These are phyloP conservation scores for Backusella psychrophila DNA, from an alignment of 192 early-diverging fungal genomes.

Conservation along the genomic window DNA sequence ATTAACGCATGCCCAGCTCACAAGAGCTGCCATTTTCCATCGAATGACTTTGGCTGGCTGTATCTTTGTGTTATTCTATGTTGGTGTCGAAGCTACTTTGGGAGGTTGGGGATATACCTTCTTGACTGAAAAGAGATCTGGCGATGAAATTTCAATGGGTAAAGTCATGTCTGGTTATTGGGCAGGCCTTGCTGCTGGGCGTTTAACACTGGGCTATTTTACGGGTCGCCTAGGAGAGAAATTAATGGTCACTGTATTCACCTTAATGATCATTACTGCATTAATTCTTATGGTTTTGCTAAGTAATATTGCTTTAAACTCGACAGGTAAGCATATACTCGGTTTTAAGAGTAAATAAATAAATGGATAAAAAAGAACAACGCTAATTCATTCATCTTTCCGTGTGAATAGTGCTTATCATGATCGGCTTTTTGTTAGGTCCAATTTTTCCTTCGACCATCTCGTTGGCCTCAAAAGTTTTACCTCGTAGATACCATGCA, in stretches of 20 bases:
- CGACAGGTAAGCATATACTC: neutral
- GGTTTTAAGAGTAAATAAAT: neutral
- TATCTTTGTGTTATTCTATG: slow-evolving; percentile 30
- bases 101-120: slow-evolving; percentile 35
- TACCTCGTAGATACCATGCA: slow-evolving; percentile 21
- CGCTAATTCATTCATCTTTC: neutral
- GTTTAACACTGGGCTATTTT: slow-evolving; percentile 30
- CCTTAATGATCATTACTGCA: neutral
- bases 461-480: slow-evolving; percentile 21
- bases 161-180: slow-evolving; percentile 33
- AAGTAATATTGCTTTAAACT: slow-evolving; percentile 10
- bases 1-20: neutral
- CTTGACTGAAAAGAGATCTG: slow-evolving; percentile 21
- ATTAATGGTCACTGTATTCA: slow-evolving; percentile 16
- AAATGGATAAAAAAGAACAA: neutral
- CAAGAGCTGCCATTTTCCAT: slow-evolving; percentile 11
- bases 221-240: slow-evolving; percentile 31
- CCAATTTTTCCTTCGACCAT: slow-evolving; percentile 30
- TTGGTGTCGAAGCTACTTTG: slow-evolving; percentile 30
- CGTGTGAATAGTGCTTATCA: neutral
- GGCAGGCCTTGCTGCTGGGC: slow-evolving; percentile 31
- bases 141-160: slow-evolving; percentile 23
- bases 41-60: slow-evolving; percentile 18
- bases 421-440: slow-evolving; percentile 17
- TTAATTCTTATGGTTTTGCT: neutral